Conservation (phyloP, 805 yeast genomes). For the Candida jianshihensis region DNA sequence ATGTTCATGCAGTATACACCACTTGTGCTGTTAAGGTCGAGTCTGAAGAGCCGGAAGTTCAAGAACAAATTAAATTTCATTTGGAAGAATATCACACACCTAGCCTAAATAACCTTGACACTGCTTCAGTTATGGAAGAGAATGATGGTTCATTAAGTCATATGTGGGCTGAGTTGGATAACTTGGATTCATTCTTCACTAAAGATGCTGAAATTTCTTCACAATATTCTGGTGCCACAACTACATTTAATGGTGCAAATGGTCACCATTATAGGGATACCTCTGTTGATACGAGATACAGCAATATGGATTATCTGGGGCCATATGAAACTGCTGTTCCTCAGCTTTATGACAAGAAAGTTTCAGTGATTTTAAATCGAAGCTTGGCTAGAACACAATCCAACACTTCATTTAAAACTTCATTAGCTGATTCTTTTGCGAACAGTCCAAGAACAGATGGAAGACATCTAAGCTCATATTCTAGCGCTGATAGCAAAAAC, state of each 20-base stretch:
- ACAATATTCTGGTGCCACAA: constrained; percentile 17
- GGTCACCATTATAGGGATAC: constrained; percentile 31
- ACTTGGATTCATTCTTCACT: constrained; percentile 82
- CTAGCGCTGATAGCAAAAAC: constrained; percentile 11
- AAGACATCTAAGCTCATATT: constrained; percentile 19
- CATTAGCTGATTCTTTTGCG: constrained; percentile 61
- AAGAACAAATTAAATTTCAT: constrained; percentile 40
- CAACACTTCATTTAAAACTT: constrained; percentile 68
- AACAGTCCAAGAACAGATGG: constrained; percentile 22
- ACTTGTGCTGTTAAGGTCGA: constrained; percentile 51
- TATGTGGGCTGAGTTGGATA: constrained; percentile 90
- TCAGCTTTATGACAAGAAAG: constrained; percentile 72
- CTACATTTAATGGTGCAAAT: constrained; percentile 15
- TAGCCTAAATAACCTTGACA: constrained; percentile 32
- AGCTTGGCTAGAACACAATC: constrained; percentile 71
- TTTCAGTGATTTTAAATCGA: constrained; percentile 63
- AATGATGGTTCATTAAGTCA: constrained; percentile 74
- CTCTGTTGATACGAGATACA: constrained; percentile 57
- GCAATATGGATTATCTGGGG: constrained; percentile 37
- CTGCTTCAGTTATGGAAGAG: constrained; percentile 47
- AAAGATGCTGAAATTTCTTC: constrained; percentile 37
- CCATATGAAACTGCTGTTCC: constrained; percentile 73
- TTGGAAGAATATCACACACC: constrained; percentile 56
- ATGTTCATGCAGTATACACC: constrained; percentile 91
- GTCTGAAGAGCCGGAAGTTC: constrained; percentile 25